A percentile compares a stretch with the other conserved stretches of the same genome.
These are phyloP conservation scores for Sarocladium brachiariae DNA, from an alignment of 2,329 filamentous ascomycete genomes.

Conservation along the genomic window DNA sequence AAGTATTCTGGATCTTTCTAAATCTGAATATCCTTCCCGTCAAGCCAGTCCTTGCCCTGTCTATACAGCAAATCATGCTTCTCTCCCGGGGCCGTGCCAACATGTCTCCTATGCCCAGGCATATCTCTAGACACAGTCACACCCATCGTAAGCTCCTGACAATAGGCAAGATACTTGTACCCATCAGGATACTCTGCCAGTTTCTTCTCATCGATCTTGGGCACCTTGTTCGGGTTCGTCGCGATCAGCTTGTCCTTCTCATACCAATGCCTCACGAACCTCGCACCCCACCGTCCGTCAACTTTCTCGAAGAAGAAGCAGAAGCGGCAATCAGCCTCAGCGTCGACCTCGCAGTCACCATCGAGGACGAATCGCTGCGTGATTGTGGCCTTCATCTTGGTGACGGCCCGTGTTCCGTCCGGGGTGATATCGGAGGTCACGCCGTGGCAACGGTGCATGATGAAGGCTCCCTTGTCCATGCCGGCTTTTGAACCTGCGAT, in stretches of 20 bases:
- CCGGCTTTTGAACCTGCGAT: constrained; percentile 30
- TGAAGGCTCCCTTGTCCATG: constrained; percentile 35
- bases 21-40: constrained; percentile 28
- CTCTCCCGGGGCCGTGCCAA: constrained; percentile 19
- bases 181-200: constrained; percentile 33
- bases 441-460: constrained; percentile 37
- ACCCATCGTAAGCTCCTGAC: constrained; percentile 38
- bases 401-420: constrained; percentile 33
- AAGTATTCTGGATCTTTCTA: too few species aligned
- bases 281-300: constrained; percentile 32
- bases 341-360: constrained; percentile 32
- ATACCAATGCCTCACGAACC: constrained; percentile 41
- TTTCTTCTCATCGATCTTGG: constrained; percentile 31
- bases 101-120: constrained; percentile 33
- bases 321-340: constrained; percentile 39
- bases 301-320: constrained; percentile 37
- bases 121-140: constrained; percentile 35
- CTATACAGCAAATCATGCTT: constrained; percentile 39
- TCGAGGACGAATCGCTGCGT: constrained; percentile 39
- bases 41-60: constrained; percentile 36
- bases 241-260: constrained; percentile 45
- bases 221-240: constrained; percentile 35
- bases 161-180: constrained; percentile 38
- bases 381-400: constrained; percentile 44
- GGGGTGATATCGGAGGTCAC: constrained; percentile 33